Evolutionary conservation across 1,284 basidiomycete species (phyloP), one percentile per base, ranked within the genome.

Genomic region (Cryptococcus depauperatus): DNA sequence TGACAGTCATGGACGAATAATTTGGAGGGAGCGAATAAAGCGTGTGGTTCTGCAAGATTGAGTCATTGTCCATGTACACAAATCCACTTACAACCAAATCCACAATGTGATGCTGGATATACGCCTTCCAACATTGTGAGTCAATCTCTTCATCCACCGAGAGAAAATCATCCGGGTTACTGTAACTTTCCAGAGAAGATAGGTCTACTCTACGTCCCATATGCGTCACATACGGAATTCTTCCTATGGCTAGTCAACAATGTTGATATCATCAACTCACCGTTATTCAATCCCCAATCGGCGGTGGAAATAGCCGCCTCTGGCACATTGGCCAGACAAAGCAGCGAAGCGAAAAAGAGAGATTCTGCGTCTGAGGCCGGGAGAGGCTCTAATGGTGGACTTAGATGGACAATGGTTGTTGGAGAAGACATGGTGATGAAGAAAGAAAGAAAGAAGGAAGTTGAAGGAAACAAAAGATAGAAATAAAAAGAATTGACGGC

Each of bases 11-110:
- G 18, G 50, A 39, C 1, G 58, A 46, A 43, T 66, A 62, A 50
- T 70, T 69, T 9, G 57, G 57, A 2, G 66, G 65, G 0, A 69
- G 55, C 3, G 62, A 63, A 54, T 66, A 70, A 26, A 65, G 54
- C 14, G 61, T 58, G 57, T 66, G 66, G 41, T 68, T 61, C 68
- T 70, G 55, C 11, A 10, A 41, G 8, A 19, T 19, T 8, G 19
- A 4, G 9, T 1, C 19, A 14, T 19, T 21, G 16, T n/a, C 13
- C 28, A 11, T 19, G 1, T 23, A 16, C 14, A 14, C 37, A 1
- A n/a, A 6, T 2, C 3, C 21, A 57, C 67, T 45, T 35, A 69
- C 67, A 13, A 66, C 51, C 0, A 70, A 56, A 42, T 70, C 68
- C 2, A 58, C 54, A 8, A 68, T 47, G 21, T 56, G 56, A n/a